Evolutionary conservation across 805 yeast genomes (phyloP), one percentile per base, ranked within the genome.

Genomic region (Saccharomycopsis capsularis): DNA sequence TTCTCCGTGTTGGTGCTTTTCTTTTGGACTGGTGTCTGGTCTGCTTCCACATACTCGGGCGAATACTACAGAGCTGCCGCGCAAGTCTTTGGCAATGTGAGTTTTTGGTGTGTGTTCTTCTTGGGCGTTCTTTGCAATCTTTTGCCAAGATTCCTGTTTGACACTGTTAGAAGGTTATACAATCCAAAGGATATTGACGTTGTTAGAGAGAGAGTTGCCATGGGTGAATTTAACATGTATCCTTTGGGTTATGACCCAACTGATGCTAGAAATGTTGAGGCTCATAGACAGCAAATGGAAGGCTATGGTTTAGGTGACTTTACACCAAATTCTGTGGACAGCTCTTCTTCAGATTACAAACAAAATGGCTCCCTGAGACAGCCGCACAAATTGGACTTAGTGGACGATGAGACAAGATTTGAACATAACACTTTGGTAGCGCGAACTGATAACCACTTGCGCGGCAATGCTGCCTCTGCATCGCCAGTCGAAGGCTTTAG

Each of bases 21-120:
- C 57, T 75, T 79, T 60, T 85, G 95, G 95, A 77, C 86, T 3
- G 90, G 91, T n/a, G 76, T 80, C 21, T 85, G 90, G 82, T 75
- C 88, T 27, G 64, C 78, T 3, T 63, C 74, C 24, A 53, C 65
- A 2, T 63, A 68, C 48, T 73, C 85, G 6, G 71, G 69, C 9
- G 85, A 79, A 57, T 81, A 81, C 57, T 85, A 78, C 63, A 70
- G 74, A 51, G 77, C 83, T 22, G 93, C 85, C 2, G 62, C 78
- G 2, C 78, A 80, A 57, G 71, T 74, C 30, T 79, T 79, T 56
- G 87, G 89, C 18, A 65, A 81, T 4, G 67, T 73, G 30, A 60
- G 75, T 3, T 81, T 79, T 60, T 85, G 95, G 95, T 77, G 81
- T 40, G 69, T 74, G 51, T 62, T 76, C 15, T 71, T 82, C 50